A percentile compares a stretch with the other conserved stretches of the same genome.
phyloP scores from a whole-genome alignment of 164 flowering plant species.

The Echeveria elegans region DNA sequence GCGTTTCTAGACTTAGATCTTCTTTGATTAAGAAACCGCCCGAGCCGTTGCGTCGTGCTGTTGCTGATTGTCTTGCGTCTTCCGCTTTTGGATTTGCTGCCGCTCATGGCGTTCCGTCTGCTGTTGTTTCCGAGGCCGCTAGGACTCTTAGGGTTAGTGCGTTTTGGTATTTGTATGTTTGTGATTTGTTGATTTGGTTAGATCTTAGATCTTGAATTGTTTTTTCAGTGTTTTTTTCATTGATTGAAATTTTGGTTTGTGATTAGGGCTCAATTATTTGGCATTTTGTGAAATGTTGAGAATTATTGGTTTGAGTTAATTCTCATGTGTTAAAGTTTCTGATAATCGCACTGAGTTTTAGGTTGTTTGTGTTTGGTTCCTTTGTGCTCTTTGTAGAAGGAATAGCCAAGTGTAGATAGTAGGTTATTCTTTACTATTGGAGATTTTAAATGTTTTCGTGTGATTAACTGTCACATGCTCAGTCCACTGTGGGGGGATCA shows the following conservation, averaged over 20 bases:
- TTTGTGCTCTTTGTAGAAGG: too few species aligned
- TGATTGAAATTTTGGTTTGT: neutral
- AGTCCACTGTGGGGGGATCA: neutral
- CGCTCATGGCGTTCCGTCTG: conserved; percentile 38
- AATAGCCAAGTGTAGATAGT: too few species aligned
- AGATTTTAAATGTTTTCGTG: neutral
- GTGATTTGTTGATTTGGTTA: conserved; percentile 7
- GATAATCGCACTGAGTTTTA: neutral
- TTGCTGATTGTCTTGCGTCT: conserved; percentile 85
- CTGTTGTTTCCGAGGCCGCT: conserved; percentile 58
- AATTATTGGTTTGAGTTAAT: neutral
- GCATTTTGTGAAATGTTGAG: neutral
- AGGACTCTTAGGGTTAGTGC: conserved; percentile 77
- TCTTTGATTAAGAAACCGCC: conserved; percentile 72
- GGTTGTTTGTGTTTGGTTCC: too few species aligned
- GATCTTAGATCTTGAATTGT: neutral
- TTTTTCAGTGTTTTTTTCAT: neutral
- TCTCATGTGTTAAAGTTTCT: neutral
- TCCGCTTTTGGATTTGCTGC: conserved; percentile 24
- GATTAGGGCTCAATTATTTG: too few species aligned
- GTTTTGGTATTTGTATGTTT: neutral
- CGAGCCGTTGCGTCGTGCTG: conserved; percentile 90
- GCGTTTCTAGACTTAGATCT: conserved; percentile 64
- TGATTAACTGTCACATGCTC: neutral
- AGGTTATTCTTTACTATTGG: neutral